These are phyloP conservation scores for Tolypocladium sp. DNA, from an alignment of 2,329 filamentous ascomycete species.

Conservation along the genomic window DNA sequence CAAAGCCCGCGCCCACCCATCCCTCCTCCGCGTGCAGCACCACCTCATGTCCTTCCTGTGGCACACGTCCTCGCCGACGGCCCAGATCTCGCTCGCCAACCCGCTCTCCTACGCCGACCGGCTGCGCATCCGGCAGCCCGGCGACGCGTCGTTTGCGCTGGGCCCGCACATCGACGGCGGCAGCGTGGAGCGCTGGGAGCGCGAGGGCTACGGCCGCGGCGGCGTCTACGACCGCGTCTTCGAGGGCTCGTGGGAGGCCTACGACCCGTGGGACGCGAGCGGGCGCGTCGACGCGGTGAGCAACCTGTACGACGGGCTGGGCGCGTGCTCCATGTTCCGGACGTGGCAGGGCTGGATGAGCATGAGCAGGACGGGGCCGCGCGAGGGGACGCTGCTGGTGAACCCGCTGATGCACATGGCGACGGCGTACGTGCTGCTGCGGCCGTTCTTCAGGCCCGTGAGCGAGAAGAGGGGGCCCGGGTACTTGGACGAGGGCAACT, in stretches of 20 bases:
- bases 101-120: conserved; percentile 63
- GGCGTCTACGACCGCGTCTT: conserved; percentile 67
- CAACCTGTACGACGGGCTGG: conserved; percentile 73
- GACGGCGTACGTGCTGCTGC: conserved; percentile 70
- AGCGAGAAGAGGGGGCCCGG: conserved; percentile 13
- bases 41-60: conserved; percentile 54
- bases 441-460: conserved; percentile 68
- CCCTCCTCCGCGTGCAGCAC: conserved; percentile 50
- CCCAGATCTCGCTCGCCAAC: conserved; percentile 39
- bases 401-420: conserved; percentile 69
- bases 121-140: conserved; percentile 61
- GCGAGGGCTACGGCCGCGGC: conserved; percentile 54
- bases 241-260: conserved; percentile 67
- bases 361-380: conserved; percentile 63
- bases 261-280: conserved; percentile 74
- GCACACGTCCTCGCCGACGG: conserved; percentile 39
- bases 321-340: conserved; percentile 75
- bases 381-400: conserved; percentile 72
- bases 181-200: conserved; percentile 68
- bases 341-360: conserved; percentile 87
- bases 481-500: conserved; percentile 46
- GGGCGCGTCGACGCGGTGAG: conserved; percentile 58
- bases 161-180: conserved; percentile 69
- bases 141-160: conserved; percentile 60
- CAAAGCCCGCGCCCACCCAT: conserved; percentile 56